phyloP scores from a whole-genome alignment of 2,329 filamentous ascomycete genomes.

The Aspergillus carbonarius region DNA sequence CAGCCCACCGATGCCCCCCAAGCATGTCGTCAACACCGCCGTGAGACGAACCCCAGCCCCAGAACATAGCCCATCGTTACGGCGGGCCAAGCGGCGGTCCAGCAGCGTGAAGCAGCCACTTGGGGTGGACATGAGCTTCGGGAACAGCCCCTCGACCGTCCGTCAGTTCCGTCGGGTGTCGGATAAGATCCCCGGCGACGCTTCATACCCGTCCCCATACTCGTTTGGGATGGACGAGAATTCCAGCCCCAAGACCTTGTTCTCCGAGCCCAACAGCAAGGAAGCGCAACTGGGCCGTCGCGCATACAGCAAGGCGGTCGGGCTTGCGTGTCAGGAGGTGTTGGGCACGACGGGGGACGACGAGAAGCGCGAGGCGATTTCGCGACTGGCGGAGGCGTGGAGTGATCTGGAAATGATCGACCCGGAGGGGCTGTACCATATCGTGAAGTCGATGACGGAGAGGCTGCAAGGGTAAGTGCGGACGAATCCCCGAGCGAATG shows the following conservation, averaged over 20 bases:
- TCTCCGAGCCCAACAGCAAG: conserved; percentile 57
- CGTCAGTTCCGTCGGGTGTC: conserved; percentile 89
- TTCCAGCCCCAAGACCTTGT: conserved; percentile 35
- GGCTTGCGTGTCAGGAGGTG: conserved; percentile 79
- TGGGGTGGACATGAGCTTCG: conserved; percentile 87
- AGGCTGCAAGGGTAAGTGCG: conserved; percentile 56
- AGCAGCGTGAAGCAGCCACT: conserved; percentile 70
- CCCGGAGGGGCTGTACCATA: conserved; percentile 83
- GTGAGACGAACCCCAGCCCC: conserved; percentile 49
- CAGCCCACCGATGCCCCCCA: conserved; percentile 46
- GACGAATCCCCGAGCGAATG: not conserved
- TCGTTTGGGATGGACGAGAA: conserved; percentile 41
- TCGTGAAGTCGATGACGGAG: conserved; percentile 76
- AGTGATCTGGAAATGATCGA: conserved; percentile 80
- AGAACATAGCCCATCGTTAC: conserved; percentile 42
- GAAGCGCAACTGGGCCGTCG: conserved; percentile 80
- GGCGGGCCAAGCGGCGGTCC: conserved; percentile 42
- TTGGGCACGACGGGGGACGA: conserved; percentile 73
- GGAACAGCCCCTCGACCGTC: conserved; percentile 88
- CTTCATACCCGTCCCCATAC: conserved; percentile 25
- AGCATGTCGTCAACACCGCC: conserved; percentile 62
- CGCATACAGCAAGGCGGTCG: conserved; percentile 76
- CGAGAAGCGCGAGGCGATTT: conserved; percentile 79
- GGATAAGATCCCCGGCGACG: conserved; percentile 53
- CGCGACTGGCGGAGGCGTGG: conserved; percentile 81